Conservation (phyloP, 208 protist species). For the Herpetomonas samuelpessoai region DNA sequence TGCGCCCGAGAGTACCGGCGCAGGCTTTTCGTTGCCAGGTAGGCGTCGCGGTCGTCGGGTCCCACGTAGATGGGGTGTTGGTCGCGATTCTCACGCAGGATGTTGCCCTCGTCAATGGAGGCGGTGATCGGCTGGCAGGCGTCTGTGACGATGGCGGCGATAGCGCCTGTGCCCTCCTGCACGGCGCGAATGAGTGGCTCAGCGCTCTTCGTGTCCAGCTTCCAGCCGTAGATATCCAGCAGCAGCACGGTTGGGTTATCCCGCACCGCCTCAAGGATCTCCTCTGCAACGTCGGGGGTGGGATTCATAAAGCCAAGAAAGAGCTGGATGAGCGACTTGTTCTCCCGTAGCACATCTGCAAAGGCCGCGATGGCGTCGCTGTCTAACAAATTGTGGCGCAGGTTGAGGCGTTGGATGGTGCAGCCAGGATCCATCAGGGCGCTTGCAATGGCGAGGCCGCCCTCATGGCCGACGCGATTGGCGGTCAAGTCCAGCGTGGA, state of each 20-base stretch:
- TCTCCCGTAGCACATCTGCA: constrained; percentile 52
- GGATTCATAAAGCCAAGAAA: constrained; percentile 92
- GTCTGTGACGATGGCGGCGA: constrained; percentile 79
- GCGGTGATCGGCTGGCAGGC: constrained; percentile 58
- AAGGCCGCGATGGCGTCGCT: constrained; percentile 67
- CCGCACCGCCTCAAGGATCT: constrained; percentile 51
- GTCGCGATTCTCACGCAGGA: constrained; percentile 47
- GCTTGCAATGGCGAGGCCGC: constrained; percentile 56
- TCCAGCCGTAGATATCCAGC: constrained; percentile 86
- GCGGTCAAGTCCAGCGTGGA: constrained; percentile 86
- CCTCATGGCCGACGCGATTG: constrained; percentile 76
- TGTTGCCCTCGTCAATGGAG: constrained; percentile 61
- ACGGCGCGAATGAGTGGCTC: constrained; percentile 36
- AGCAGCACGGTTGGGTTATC: constrained; percentile 70
- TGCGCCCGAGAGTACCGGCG: constrained; percentile 72
- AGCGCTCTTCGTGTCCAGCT: constrained; percentile 32
- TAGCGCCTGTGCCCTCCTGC: constrained; percentile 41
- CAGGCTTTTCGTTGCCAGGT: constrained; percentile 79
- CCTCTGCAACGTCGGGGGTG: constrained; percentile 41
- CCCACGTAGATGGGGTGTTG: constrained; percentile 79
- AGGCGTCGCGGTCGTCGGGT: constrained; percentile 82
- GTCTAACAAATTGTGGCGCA: constrained; percentile 83
- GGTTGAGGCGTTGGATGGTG: constrained; percentile 81
- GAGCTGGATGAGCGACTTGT: constrained; percentile 86
- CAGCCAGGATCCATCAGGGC: constrained; percentile 53